Evolutionary conservation across 78 protist genomes (phyloP).

Genomic region (Speleostelium caveatum): DNA sequence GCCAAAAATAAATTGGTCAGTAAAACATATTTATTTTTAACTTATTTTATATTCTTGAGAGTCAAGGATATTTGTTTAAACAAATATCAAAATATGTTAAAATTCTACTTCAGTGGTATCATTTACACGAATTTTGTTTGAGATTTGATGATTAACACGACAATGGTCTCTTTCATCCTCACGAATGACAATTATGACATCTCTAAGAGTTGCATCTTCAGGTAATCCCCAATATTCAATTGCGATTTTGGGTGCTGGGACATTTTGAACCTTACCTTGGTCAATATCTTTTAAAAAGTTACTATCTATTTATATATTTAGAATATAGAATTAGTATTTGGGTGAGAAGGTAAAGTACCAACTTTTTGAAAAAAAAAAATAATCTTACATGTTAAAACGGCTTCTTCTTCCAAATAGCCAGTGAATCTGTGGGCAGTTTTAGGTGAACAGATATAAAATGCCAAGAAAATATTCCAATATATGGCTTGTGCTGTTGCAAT

Average conservation of each 20-base stretch:
- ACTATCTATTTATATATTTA: conserved; percentile 20
- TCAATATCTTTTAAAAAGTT: conserved; percentile 57
- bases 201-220: conserved; percentile 83
- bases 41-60: too few species aligned
- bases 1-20: too few species aligned
- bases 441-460: conserved; percentile 75
- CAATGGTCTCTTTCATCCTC: conserved; percentile 92
- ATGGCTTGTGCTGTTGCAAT: conserved; percentile 80
- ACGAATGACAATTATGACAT: conserved; percentile 83
- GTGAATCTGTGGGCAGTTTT: conserved; percentile 86
- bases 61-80: too few species aligned
- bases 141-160: conserved; percentile 85
- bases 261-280: conserved; percentile 29
- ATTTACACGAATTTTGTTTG: conserved; percentile 11
- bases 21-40: too few species aligned
- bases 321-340: background rate
- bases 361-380: background rate
- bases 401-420: conserved; percentile 94
- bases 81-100: too few species aligned
- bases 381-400: conserved; percentile 74
- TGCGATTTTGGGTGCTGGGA: conserved; percentile 88
- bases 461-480: conserved; percentile 47
- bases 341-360: too few species aligned
- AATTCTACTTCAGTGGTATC: background rate
- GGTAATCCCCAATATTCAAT: conserved; percentile 86